phyloP scores from a whole-genome alignment of 805 yeast species.

The Kazachstania kunashirensis region DNA sequence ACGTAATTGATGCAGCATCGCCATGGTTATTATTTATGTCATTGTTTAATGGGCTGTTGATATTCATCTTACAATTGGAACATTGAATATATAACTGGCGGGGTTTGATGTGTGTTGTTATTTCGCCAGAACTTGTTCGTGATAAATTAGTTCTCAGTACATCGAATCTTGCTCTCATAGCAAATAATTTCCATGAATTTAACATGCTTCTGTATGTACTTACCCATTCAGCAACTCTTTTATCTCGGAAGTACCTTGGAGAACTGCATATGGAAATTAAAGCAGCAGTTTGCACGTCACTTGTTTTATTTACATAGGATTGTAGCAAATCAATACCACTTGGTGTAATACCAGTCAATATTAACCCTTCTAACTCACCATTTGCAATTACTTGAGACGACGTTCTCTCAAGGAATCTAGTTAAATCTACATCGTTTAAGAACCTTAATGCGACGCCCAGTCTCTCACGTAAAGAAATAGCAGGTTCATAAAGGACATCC shows the following conservation, averaged over 20 bases:
- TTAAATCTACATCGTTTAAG: conserved; percentile 68
- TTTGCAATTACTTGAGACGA: conserved; percentile 58
- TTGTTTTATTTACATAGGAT: conserved; percentile 76
- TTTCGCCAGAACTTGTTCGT: conserved; percentile 38
- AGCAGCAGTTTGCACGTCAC: conserved; percentile 89
- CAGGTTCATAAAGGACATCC: conserved; percentile 85
- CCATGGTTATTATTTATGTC: conserved; percentile 2
- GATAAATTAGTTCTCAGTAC: conserved; percentile 64
- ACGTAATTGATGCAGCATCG: conserved; percentile 2
- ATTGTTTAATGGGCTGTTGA: conserved; percentile 29
- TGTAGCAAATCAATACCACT: conserved; percentile 73
- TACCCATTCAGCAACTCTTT: conserved; percentile 70
- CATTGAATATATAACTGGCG: conserved; percentile 79
- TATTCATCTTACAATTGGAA: conserved; percentile 67
- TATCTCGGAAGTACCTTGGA: conserved; percentile 72
- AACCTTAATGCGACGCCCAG: conserved; percentile 86
- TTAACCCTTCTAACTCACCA: conserved; percentile 87
- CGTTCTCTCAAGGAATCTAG: conserved; percentile 58
- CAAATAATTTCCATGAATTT: conserved; percentile 73
- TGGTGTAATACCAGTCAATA: conserved; percentile 87
- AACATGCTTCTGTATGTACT: conserved; percentile 55
- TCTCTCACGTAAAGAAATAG: conserved; percentile 79
- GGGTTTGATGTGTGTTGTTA: conserved; percentile 44
- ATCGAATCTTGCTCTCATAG: conserved; percentile 76
- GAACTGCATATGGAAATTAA: conserved; percentile 70